Percentiles rank a stretch among this genome's conserved stretches.
Evolutionary conservation across 208 protist species (phyloP).

Genomic region (Trypanosoma brucei): DNA sequence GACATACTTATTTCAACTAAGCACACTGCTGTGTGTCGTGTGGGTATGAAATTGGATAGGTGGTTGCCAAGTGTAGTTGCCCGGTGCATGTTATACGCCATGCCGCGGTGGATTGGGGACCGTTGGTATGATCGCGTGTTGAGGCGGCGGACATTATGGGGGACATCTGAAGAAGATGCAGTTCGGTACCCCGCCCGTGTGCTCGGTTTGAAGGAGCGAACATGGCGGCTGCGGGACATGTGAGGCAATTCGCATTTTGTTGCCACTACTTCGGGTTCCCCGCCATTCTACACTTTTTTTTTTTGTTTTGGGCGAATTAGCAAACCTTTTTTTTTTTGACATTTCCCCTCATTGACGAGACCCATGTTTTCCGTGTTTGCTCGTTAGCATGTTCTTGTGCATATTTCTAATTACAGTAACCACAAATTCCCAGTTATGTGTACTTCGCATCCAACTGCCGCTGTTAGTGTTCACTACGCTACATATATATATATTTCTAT

Average conservation of each 20-base stretch:
- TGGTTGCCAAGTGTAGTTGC: slow-evolving; percentile 33
- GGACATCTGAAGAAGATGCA: slow-evolving; percentile 72
- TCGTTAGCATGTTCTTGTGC: no score
- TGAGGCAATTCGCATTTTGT: background rate
- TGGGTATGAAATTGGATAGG: slow-evolving; percentile 80
- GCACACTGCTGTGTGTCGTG: slow-evolving; percentile 64
- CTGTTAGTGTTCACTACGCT: no score
- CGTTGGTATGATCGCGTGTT: slow-evolving; percentile 54
- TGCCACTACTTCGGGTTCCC: background rate
- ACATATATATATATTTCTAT: no score
- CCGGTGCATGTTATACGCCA: slow-evolving; percentile 32
- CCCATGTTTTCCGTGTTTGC: no score
- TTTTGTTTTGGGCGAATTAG: slow-evolving; percentile 7
- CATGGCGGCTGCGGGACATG: slow-evolving; percentile 49
- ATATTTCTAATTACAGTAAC: no score
- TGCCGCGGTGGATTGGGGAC: slow-evolving; percentile 48
- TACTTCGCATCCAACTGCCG: no score
- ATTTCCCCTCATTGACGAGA: no score
- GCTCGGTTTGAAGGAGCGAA: slow-evolving; percentile 74
- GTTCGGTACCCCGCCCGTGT: slow-evolving; percentile 38
- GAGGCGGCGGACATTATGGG: slow-evolving; percentile 63
- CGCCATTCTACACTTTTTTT: slow-evolving; percentile 1
- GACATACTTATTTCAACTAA: slow-evolving; percentile 74
- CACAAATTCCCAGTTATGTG: no score
- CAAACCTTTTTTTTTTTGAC: no score